Base-by-base conservation (phyloP, 306 rosid species). In the Quercus ilex region DNA sequence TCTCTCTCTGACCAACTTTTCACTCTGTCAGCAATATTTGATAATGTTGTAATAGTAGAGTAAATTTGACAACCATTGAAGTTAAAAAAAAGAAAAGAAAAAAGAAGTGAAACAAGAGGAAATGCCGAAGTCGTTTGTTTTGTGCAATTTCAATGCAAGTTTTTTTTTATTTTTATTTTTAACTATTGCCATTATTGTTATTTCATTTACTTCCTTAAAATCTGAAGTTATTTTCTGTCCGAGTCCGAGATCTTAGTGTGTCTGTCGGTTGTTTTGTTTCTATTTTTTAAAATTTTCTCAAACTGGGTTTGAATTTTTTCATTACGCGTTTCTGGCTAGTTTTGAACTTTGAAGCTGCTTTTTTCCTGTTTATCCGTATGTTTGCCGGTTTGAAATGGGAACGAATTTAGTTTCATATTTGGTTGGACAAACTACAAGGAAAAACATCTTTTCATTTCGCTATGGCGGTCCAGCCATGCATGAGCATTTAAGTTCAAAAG, bases 331-430 rank as follows among this genome's bases (percentile, higher is more conserved):
- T 85, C 70, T 83, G 83, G 73, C 84, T 82, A 64, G 72, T 83
- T 89, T 85, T 86, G 87, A 83, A 82, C 74, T 88, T 78, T 69
- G 77, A 86, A 82, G 79, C 80, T 83, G 83, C 82, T 89, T 89
- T 87, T 78, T 69, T 71, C 83, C 89, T 78, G 79, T 79, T 88
- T 85, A 79, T 76, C 88, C 79, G 88, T 81, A 43, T 81, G 88
- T 46, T 81, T 87, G 91, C 88, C 81, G 74, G 85, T 82, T 90
- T 83, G 79, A 77, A 80, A 81, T 78, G 79, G 71, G 69, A 58
- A 30, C 49, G 76, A 78, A 85, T 77, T 69, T 83, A 28, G 31
- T 83, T 82, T 80, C 73, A 21, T 82, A 26, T 53, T 74, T 71
- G 19, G 80, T 83, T 80, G 78, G 78, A 63, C 81, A 76, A 78